Base-by-base conservation (phyloP, 1,139 yeast genomes). In the Taphrina flavorubra region DNA sequence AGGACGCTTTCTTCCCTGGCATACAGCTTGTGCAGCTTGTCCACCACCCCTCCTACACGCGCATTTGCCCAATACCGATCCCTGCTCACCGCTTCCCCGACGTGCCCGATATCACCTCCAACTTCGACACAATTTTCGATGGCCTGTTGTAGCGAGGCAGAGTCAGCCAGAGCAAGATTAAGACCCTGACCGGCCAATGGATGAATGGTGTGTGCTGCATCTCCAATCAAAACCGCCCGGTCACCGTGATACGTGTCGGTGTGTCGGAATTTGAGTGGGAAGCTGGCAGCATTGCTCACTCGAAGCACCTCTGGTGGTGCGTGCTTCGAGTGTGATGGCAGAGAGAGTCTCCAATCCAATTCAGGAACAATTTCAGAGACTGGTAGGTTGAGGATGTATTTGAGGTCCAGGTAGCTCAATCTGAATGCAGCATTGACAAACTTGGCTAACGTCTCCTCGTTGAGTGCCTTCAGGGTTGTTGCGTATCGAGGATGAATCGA, bases 111-210 rank as follows among this genome's bases (percentile, higher is more conserved):
- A 75, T 95, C 99, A 72, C 90, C 81, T 0, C 99, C 99, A 58
- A 97, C 81, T 44, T 81, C 80, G 2, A 85, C 80, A 0, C 96
- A 96, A 11, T 74, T 80, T 73, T 90, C 96, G 55, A 94, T 77
- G 0, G 95, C 90, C 0, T 78, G 80, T 0, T 88, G 86, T 55
- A 94, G 81, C 1, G 87, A 81, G 69, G 87, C 87, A 1, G 90
- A 97, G 76, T 94, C 99, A 46, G 89, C 87, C 77, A 92, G 97
- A n/a, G 99, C 99, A 97, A 94, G 92, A 77, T 94, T 94, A 71
- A 94, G 84, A 16, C 99, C 99, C 79, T 95, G 99, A 4, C 99
- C 99, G 1, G 98, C 98, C 70, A 94, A 82, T 1, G 99, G 99
- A 77, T 94, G 99, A 0, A 97, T 90, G 0, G 98, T 89, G 74